Base-by-base conservation (phyloP, 2,329 filamentous ascomycete genomes). In the Fonsecaea monophora region DNA sequence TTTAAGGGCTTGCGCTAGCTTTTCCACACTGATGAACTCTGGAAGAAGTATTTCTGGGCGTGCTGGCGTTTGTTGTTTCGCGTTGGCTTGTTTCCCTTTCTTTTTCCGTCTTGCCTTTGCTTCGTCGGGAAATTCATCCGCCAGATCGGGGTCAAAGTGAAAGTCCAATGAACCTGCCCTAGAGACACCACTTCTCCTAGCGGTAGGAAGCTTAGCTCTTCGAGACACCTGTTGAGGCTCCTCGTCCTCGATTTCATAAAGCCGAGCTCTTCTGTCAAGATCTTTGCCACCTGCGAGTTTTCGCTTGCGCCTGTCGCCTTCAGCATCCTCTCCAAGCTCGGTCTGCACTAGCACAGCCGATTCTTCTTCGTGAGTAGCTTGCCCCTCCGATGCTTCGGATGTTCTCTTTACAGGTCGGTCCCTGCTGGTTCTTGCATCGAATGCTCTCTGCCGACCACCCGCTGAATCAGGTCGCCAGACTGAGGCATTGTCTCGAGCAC, bases 11-110 rank as follows among this genome's bases (percentile, higher is more conserved):
- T 88, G 84, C 3, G 93, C 92, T 48, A 99, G 81, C 71, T 94
- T 92, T 9, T 87, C 85, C n/a, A 97, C 89, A 73, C 88, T 95
- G 78, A 99, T 96, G 73, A 92, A 96, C 75, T 97, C 92, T 0
- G 96, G 96, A 25, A 99, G 82, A 61, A 90, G 86, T 54, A 99
- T 91, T 1, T 84, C 85, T 1, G 85, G 86, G 5, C 82, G 77
- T n/a, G 80, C 77, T 40, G 78, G 79, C 80, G 71, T 78, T 79
- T 73, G 77, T 74, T 78, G 74, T 72, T 76, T 76, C 76, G 80
- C 76, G 67, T 77, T 72, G 55, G 77, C 73, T 64, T 80, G 80
- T 68, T 79, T 82, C 66, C 61, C 56, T 35, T 66, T 73, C 70
- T 57, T 74, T 70, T 40, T 70, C 40, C 56, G 56, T 50, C 57